phyloP scores from a whole-genome alignment of 148 eudicot genomes.

The Bassia scoparia region DNA sequence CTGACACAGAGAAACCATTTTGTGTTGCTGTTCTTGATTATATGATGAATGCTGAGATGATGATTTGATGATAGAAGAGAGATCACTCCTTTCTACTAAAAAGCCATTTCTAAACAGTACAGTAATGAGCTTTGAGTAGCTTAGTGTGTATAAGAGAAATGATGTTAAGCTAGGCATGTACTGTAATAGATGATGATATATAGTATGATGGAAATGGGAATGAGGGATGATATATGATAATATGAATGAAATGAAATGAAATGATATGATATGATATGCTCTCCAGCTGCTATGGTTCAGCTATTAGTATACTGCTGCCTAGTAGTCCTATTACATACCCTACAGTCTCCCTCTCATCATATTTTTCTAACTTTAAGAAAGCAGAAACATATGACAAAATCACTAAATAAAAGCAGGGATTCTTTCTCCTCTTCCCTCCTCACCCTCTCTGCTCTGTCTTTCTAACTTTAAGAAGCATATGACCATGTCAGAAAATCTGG shows the following conservation, averaged over 20 bases:
- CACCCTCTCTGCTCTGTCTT: constrained; percentile 12
- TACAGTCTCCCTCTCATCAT: constrained; percentile 27
- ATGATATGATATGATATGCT: constrained; percentile 16
- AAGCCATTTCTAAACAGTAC: constrained; percentile 23
- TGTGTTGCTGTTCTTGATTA: constrained; percentile 22
- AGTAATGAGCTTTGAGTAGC: background rate
- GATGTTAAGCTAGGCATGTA: constrained; percentile 27
- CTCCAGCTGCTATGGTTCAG: constrained; percentile 28
- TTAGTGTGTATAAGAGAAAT: constrained; percentile 15
- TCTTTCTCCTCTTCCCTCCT: constrained; percentile 26
- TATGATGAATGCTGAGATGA: constrained; percentile 13
- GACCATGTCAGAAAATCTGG: constrained; percentile 43
- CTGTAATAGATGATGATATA: constrained; percentile 1
- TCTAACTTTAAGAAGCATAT: constrained; percentile 46
- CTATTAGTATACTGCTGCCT: constrained; percentile 20
- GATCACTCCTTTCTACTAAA: constrained; percentile 32
- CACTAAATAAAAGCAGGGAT: constrained; percentile 41
- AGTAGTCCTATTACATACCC: constrained; percentile 20
- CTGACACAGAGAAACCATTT: constrained; percentile 37
- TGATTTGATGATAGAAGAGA: constrained; percentile 18
- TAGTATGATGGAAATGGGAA: constrained; percentile 14
- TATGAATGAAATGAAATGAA: constrained; percentile 3
- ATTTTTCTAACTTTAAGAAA: constrained; percentile 38
- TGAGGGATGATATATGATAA: background rate
- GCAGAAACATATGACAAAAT: constrained; percentile 45